Conservation (phyloP, 495 filamentous ascomycete genomes). For the Annulohypoxylon nitens region DNA sequence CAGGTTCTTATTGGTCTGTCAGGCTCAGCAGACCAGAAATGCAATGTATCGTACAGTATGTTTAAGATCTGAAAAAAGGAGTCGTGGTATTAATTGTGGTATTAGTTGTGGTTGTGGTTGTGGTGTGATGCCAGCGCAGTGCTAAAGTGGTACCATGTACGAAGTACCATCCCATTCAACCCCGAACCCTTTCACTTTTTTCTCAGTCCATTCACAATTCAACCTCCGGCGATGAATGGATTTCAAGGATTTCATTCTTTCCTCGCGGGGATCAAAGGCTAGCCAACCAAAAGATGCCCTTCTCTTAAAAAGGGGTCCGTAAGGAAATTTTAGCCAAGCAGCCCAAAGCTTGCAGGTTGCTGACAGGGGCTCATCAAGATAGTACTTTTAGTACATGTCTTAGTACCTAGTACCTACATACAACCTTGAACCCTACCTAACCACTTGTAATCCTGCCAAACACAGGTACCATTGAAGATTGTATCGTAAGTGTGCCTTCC, state of each 20-base stretch:
- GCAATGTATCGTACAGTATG: slow-evolving; percentile 8
- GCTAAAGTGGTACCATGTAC: slow-evolving; percentile 33
- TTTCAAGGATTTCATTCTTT: slow-evolving; percentile 34
- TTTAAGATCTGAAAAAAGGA: slow-evolving; percentile 29
- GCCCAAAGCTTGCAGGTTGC: not conserved
- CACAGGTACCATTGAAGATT: not conserved
- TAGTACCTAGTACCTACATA: not conserved
- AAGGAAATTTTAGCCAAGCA: slow-evolving; percentile 34
- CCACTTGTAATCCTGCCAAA: not conserved
- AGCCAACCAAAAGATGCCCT: slow-evolving; percentile 22
- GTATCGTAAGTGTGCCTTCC: not conserved
- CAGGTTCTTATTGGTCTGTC: not conserved
- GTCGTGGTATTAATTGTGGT: slow-evolving; percentile 18
- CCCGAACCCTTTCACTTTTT: too few relatives aligned
- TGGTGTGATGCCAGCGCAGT: slow-evolving; percentile 45
- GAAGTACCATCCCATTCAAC: slow-evolving; percentile 24
- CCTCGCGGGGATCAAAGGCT: slow-evolving; percentile 35
- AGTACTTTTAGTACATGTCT: not conserved
- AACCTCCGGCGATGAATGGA: slow-evolving; percentile 10
- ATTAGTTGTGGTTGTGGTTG: slow-evolving; percentile 6
- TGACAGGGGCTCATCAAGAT: slow-evolving; percentile 28
- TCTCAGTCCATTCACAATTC: slow-evolving; percentile 1
- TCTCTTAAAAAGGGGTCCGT: slow-evolving; percentile 13
- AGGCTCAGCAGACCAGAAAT: slow-evolving; percentile 15
- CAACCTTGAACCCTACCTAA: not conserved